Percentiles rank a stretch among this genome's conserved stretches.
Conservation (phyloP, 305 asterid genomes). For the Ilex paraguariensis region DNA sequence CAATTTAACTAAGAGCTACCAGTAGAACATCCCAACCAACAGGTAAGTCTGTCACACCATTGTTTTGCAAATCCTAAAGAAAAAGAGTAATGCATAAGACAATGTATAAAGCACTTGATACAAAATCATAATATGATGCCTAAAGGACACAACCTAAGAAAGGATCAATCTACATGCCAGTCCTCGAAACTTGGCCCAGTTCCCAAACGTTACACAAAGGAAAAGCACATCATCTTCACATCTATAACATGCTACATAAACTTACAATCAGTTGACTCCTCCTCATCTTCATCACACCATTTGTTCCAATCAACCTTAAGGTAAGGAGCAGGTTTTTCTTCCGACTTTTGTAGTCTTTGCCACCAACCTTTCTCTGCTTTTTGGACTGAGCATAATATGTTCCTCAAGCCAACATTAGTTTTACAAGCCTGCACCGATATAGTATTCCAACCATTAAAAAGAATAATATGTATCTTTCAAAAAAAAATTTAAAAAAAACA, state of each 20-base stretch:
- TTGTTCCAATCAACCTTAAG: constrained; percentile 91
- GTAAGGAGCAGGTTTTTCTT: constrained; percentile 74
- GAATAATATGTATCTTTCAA: background rate
- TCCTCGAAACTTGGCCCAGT: background rate
- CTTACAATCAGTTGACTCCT: constrained; percentile 63
- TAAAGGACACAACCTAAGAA: too few relatives aligned
- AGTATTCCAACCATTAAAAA: constrained; percentile 5
- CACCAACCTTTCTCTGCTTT: constrained; percentile 82
- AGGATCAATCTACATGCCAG: background rate
- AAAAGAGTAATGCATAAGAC: too few relatives aligned
- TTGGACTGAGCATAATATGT: constrained; percentile 62
- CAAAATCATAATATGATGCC: too few relatives aligned
- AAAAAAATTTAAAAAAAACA: too few relatives aligned
- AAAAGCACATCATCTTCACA: background rate
- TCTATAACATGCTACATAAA: constrained; percentile 15
- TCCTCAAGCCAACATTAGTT: constrained; percentile 67
- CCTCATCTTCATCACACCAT: constrained; percentile 90
- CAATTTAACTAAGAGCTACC: too few relatives aligned
- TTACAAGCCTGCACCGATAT: constrained; percentile 59
- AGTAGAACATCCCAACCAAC: too few relatives aligned
- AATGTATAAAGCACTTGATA: too few relatives aligned
- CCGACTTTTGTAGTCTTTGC: constrained; percentile 75
- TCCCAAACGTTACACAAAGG: background rate
- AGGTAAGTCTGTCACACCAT: too few relatives aligned
- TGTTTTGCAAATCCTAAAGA: too few relatives aligned